phyloP scores from a whole-genome alignment of 2,329 filamentous ascomycete species.

The Hypoxylon rubiginosum region DNA sequence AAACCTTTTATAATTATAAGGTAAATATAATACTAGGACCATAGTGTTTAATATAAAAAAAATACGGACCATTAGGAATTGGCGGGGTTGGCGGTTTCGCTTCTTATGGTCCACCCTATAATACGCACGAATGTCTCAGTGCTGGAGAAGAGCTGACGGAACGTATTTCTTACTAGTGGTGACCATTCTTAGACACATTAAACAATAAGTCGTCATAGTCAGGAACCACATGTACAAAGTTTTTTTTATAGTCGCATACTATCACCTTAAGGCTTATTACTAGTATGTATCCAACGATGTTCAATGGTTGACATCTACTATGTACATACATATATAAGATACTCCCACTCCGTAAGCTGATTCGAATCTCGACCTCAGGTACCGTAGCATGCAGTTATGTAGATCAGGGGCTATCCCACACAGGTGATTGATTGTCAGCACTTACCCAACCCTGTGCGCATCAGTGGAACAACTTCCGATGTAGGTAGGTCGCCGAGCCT shows the following conservation, averaged over 20 bases:
- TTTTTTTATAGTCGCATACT: neutral
- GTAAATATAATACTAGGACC: too few relatives aligned
- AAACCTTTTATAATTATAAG: too few relatives aligned
- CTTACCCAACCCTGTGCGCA: constrained; percentile 28
- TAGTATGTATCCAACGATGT: too few relatives aligned
- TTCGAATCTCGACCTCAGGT: neutral
- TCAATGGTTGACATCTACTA: neutral
- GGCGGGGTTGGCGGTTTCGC: too few relatives aligned
- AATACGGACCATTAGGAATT: too few relatives aligned
- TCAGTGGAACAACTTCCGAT: constrained; percentile 30
- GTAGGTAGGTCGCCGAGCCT: constrained; percentile 21
- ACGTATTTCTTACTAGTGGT: neutral
- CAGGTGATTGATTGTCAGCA: constrained; percentile 32
- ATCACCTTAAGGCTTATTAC: too few relatives aligned
- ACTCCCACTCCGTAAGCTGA: neutral
- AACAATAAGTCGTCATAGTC: neutral
- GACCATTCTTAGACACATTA: neutral
- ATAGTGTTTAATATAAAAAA: too few relatives aligned
- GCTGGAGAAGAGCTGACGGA: neutral
- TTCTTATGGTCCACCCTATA: too few relatives aligned
- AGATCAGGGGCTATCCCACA: constrained; percentile 25
- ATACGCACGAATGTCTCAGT: neutral
- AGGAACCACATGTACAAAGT: neutral
- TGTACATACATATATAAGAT: too few relatives aligned
- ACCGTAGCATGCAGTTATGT: neutral